Base-by-base conservation (phyloP, 2,329 filamentous ascomycete genomes). In the Claviceps fusiformis region DNA sequence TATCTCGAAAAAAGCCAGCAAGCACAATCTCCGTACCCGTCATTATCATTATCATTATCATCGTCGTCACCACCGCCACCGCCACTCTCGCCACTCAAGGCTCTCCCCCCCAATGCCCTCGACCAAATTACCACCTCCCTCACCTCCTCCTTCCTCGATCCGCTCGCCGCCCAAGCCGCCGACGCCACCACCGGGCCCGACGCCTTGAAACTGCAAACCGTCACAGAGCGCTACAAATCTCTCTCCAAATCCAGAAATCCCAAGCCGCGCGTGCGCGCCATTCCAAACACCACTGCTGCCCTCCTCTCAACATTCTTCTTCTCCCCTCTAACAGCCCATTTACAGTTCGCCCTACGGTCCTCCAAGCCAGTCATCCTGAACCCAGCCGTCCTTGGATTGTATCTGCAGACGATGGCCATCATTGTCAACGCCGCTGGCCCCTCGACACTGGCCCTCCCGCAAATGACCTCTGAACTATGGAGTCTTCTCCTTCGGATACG, bases 381-480 rank as follows among this genome's bases (percentile, higher is more conserved):
- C 46, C 84, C 89, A 0, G 80, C 87, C 57, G 76, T 96, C 6
- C 79, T 97, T 0, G 77, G 84, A 0, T 79, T 90, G 9, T 93
- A 89, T 67, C 73, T 97, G 39, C 91, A 95, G 68, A 98, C 93
- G 0, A 75, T 97, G 0, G 86, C 86, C 1, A 74, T 98, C 8
- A 73, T 95, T 39, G 72, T 97, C 49, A 86, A 95, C 61, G 87
- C 92, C 0, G 81, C 87, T 0, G 93, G 93, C 0, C 87, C 91
- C 0, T 83, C 85, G 54, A 91, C 87, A 0, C 75, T 91, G 0
- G 77, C 81, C 1, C 77, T 97, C 0, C 82, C 86, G 1, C 82
- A 89, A 55, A 83, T 96, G 75, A 96, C 90, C 1, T 75, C 82
- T 10, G 89, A 96, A 69, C 80, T 95, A 19, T 91, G 91, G 81